Percentiles rank a stretch among this genome's conserved stretches.
phyloP scores from a whole-genome alignment of 257 asterid genomes.

The Coffea eugenioides region DNA sequence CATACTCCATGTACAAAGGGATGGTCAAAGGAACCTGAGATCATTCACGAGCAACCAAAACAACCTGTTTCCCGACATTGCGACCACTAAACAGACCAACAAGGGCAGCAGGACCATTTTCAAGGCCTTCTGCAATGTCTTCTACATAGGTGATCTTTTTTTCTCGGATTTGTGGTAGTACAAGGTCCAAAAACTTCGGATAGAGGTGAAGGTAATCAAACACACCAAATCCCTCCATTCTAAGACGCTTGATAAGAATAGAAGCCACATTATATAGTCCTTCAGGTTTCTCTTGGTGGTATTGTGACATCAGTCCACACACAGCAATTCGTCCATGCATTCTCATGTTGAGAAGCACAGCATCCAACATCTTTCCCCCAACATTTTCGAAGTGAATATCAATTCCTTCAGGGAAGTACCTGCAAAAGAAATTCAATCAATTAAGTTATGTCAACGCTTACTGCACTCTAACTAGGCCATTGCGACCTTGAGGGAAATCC shows the following conservation, averaged over 20 bases:
- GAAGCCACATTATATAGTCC: constrained; percentile 32
- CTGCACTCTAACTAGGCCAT: too few relatives aligned
- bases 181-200: constrained; percentile 33
- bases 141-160: constrained; percentile 41
- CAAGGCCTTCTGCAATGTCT: constrained; percentile 47
- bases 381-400: constrained; percentile 37
- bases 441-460: too few relatives aligned
- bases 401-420: constrained; percentile 36
- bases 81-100: constrained; percentile 46
- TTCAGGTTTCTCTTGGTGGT: constrained; percentile 37
- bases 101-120: constrained; percentile 43
- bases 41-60: constrained; percentile 34
- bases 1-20: too few relatives aligned
- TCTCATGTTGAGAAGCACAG: constrained; percentile 29
- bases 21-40: too few relatives aligned
- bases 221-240: constrained; percentile 38
- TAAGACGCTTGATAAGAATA: constrained; percentile 25
- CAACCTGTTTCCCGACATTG: constrained; percentile 49
- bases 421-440: not conserved
- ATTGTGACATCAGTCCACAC: constrained; percentile 49
- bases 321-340: constrained; percentile 24
- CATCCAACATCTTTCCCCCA: constrained; percentile 32
- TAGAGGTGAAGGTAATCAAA: constrained; percentile 27
- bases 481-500: too few relatives aligned
- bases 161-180: constrained; percentile 29